Evolutionary conservation across 176 grass and related monocot species (phyloP), one percentile per base, ranked within the genome.

Genomic region (Leersia perrieri): DNA sequence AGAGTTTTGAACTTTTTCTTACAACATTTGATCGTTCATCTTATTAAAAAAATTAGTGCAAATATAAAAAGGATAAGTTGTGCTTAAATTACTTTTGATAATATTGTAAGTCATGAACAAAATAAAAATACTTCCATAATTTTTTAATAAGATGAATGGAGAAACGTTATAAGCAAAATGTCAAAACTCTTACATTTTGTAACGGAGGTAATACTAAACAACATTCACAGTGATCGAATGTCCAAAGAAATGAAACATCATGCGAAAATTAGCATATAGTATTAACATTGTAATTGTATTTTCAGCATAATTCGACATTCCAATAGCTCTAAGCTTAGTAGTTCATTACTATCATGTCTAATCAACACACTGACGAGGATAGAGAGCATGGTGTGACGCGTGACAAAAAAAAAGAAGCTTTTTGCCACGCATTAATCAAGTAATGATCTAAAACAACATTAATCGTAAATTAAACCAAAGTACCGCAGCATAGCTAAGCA

Each of bases 321-420:
- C 8, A 22, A 70, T 60, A 9, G 14, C 18, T 41, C 30, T n/a
- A n/a, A n/a, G n/a, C n/a, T n/a, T n/a, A 11, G 15, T 38, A 72
- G 44, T 18, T 60, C 27, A 1, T 38, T 62, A 70, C 29, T 20
- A 53, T 47, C 20, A 4, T 60, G 4, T 12, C 7, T 3, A 45
- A 73, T 40, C 35, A n/a, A 78, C 5, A 83, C 86, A 79, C 35
- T 18, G 66, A 66, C 15, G 12, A 13, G 11, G 63, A 40, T 16
- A 58, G 33, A 28, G 55, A 30, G 40, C 34, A 36, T 31, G 9
- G 4, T 44, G 31, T n/a, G 44, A 58, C 42, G 67, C 32, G 42
- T 18, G 47, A 29, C 0, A 30, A 63, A 78, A 13, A 33, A 9
- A 78, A 63, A 78, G 8, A 33, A 9, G 66, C 9, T 0, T 70